phyloP scores from a whole-genome alignment of 805 yeast genomes.

The Hanseniaspora valbyensis region DNA sequence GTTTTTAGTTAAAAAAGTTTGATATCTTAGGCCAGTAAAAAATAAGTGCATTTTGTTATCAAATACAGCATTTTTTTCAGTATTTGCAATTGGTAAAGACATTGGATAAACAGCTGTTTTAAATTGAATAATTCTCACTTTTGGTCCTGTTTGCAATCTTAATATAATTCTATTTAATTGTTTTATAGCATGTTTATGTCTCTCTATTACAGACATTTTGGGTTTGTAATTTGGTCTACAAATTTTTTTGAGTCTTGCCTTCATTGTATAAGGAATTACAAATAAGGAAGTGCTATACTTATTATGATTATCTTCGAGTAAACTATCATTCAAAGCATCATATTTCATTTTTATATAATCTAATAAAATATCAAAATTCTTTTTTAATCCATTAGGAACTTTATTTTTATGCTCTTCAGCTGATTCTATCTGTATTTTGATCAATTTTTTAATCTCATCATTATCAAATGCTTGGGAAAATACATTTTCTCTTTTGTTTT shows the following conservation, averaged over 20 bases:
- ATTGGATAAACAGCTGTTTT: neutral
- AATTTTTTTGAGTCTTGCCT: neutral
- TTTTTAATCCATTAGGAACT: neutral
- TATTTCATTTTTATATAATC: neutral
- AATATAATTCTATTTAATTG: neutral
- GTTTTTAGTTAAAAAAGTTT: neutral
- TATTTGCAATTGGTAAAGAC: neutral
- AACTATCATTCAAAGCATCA: neutral
- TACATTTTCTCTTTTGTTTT: slow-evolving; percentile 5
- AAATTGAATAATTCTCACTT: neutral
- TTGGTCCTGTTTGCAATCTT: slow-evolving; percentile 7
- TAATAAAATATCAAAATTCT: neutral
- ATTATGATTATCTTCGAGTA: neutral
- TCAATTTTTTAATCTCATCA: neutral
- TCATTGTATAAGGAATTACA: neutral
- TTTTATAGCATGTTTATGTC: slow-evolving; percentile 5
- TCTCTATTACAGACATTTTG: neutral
- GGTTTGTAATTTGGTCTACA: neutral
- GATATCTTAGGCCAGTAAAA: neutral
- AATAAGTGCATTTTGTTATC: neutral
- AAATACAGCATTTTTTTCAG: neutral
- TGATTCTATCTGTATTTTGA: neutral
- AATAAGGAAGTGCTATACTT: neutral
- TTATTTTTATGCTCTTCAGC: neutral
- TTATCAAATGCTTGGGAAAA: neutral